Percentiles rank a stretch among this genome's conserved stretches.
Evolutionary conservation across 2,329 filamentous ascomycete genomes (phyloP).

Genomic region (Sclerotinia borealis): DNA sequence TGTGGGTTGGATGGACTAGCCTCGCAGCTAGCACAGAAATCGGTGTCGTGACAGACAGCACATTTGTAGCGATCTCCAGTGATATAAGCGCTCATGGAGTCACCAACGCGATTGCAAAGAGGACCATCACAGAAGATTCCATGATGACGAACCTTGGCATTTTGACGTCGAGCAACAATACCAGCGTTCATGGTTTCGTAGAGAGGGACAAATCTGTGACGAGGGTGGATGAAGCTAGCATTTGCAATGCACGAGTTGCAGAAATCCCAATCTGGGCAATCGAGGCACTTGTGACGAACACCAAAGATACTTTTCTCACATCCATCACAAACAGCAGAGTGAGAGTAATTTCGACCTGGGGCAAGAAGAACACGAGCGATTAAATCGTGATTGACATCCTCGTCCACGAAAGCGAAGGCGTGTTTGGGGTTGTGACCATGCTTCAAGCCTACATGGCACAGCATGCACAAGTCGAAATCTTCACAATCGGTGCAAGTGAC

Average conservation of each 20-base stretch:
- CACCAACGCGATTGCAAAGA: conserved; percentile 61
- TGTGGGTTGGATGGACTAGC: conserved; percentile 77
- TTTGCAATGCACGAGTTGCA: conserved; percentile 69
- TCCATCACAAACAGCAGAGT: conserved; percentile 89
- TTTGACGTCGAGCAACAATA: conserved; percentile 38
- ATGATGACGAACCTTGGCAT: conserved; percentile 53
- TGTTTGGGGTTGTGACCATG: conserved; percentile 93
- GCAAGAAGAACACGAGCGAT: conserved; percentile 62
- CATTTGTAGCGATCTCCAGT: conserved; percentile 92
- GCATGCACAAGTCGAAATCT: conserved; percentile 87
- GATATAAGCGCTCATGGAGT: conserved; percentile 62
- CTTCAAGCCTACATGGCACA: conserved; percentile 67
- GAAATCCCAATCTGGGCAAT: conserved; percentile 97
- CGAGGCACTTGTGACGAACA: conserved; percentile 91
- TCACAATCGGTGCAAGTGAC: conserved; percentile 79
- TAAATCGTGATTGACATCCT: conserved; percentile 54
- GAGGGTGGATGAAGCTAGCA: conserved; percentile 64
- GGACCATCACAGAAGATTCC: conserved; percentile 96
- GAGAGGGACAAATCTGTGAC: conserved; percentile 83
- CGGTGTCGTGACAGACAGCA: conserved; percentile 86
- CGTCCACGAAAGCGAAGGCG: conserved; percentile 63
- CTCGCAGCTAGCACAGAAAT: conserved; percentile 94
- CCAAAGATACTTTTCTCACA: conserved; percentile 84
- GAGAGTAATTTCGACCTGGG: conserved; percentile 72
- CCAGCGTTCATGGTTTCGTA: conserved; percentile 60